A percentile compares a stretch with the other conserved stretches of the same genome.
Evolutionary conservation across 2,329 filamentous ascomycete species (phyloP).

Genomic region (Cladosporium sp.): DNA sequence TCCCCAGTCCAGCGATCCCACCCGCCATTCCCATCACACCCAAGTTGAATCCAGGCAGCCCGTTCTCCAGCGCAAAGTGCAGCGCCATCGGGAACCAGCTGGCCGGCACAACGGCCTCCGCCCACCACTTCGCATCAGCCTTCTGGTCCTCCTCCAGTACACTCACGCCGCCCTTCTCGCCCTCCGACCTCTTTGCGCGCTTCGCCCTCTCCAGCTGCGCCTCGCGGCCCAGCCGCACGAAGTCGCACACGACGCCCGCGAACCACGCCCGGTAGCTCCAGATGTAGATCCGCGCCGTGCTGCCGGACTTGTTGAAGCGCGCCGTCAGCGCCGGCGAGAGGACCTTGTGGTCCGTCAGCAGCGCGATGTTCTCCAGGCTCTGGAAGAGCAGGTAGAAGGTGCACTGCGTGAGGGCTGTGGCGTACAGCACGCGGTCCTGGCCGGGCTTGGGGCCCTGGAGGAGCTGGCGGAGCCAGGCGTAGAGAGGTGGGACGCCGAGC

Average conservation of each 20-base stretch:
- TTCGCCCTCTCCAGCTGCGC: conserved; percentile 36
- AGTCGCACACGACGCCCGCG: conserved; percentile 38
- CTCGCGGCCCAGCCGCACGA: conserved; percentile 36
- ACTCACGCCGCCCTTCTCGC: conserved; percentile 19
- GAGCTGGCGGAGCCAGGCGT: conserved; percentile 39
- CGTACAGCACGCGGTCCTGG: conserved; percentile 37
- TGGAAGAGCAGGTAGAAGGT: conserved; percentile 40
- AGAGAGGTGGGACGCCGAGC: conserved; percentile 39
- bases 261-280: conserved; percentile 40
- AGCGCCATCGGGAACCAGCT: conserved; percentile 40
- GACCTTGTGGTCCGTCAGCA: conserved; percentile 38
- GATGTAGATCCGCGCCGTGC: conserved; percentile 35
- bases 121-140: conserved; percentile 39
- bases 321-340: conserved; percentile 32
- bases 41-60: conserved; percentile 39
- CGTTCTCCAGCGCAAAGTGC: conserved; percentile 35
- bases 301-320: conserved; percentile 26
- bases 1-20: conserved; percentile 33
- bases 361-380: conserved; percentile 38
- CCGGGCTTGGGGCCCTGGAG: conserved; percentile 36
- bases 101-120: conserved; percentile 36
- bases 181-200: conserved; percentile 23
- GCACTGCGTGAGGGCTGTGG: conserved; percentile 36
- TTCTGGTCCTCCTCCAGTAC: conserved; percentile 32
- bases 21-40: conserved; percentile 40